Percentiles rank a stretch among this genome's conserved stretches.
Evolutionary conservation across 441 rosid species (phyloP).

Genomic region (Gossypium lobatum): DNA sequence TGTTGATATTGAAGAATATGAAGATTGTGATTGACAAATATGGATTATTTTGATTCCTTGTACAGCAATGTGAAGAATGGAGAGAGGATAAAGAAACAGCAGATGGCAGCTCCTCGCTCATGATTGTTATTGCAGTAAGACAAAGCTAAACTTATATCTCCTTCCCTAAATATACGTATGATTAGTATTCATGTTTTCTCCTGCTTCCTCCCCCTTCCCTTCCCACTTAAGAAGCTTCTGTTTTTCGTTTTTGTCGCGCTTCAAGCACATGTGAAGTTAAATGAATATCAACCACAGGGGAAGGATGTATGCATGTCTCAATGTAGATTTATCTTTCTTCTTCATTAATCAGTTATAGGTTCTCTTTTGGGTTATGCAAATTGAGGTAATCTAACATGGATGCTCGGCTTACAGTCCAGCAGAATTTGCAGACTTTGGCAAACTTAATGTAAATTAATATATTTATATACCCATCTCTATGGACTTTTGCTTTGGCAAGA

Average conservation of each 20-base stretch:
- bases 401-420: background rate
- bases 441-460: background rate
- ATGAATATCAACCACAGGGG: background rate
- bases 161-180: background rate
- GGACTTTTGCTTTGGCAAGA: background rate
- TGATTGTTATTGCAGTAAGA: constrained; percentile 21
- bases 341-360: background rate
- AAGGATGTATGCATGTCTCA: background rate
- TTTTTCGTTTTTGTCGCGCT: background rate
- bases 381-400: background rate
- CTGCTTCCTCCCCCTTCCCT: background rate
- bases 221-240: too few relatives aligned
- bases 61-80: constrained; percentile 67
- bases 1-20: constrained; percentile 3
- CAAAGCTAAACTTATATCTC: background rate
- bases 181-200: background rate
- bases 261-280: background rate
- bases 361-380: background rate
- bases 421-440: background rate
- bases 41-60: background rate
- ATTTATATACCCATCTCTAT: background rate
- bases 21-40: background rate
- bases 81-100: constrained; percentile 83
- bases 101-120: constrained; percentile 89
- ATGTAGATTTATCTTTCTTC: background rate